Conservation (phyloP, 2,329 filamentous ascomycete species). For the Xylariaceae sp. region DNA sequence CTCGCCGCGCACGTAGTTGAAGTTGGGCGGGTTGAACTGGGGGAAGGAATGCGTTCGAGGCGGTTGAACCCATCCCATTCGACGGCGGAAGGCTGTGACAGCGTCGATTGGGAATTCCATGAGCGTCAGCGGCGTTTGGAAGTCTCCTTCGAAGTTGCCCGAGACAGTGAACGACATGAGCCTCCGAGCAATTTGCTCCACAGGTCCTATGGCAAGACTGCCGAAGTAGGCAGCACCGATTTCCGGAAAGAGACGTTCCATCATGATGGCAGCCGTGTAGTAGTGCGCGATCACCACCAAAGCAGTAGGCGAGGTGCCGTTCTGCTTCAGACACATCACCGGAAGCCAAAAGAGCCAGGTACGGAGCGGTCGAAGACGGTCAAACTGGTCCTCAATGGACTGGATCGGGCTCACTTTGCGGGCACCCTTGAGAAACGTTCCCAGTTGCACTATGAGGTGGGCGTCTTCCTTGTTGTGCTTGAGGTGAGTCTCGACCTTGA, state of each 20-base stretch:
- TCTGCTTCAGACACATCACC: constrained; percentile 71
- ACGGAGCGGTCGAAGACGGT: constrained; percentile 77
- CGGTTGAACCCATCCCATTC: constrained; percentile 60
- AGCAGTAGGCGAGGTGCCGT: constrained; percentile 66
- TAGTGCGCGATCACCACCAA: constrained; percentile 84
- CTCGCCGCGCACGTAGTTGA: constrained; percentile 37
- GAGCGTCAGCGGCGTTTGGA: constrained; percentile 55
- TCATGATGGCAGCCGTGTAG: constrained; percentile 77
- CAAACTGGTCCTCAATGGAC: constrained; percentile 77
- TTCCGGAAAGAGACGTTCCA: constrained; percentile 88
- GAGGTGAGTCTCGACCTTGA: constrained; percentile 60
- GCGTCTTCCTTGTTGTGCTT: constrained; percentile 63
- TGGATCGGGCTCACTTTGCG: constrained; percentile 63
- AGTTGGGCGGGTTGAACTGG: constrained; percentile 50
- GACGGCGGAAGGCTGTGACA: constrained; percentile 59
- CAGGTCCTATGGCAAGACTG: constrained; percentile 67
- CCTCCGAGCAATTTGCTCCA: constrained; percentile 78
- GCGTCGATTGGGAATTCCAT: constrained; percentile 69
- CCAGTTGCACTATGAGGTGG: constrained; percentile 60
- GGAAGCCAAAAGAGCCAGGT: constrained; percentile 97
- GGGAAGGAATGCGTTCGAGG: constrained; percentile 53
- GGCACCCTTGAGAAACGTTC: constrained; percentile 65
- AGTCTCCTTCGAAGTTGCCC: constrained; percentile 46
- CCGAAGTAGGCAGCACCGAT: constrained; percentile 85
- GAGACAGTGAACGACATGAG: constrained; percentile 62